phyloP scores from a whole-genome alignment of 495 filamentous ascomycete species.

The Articulospora tetracladia region DNA sequence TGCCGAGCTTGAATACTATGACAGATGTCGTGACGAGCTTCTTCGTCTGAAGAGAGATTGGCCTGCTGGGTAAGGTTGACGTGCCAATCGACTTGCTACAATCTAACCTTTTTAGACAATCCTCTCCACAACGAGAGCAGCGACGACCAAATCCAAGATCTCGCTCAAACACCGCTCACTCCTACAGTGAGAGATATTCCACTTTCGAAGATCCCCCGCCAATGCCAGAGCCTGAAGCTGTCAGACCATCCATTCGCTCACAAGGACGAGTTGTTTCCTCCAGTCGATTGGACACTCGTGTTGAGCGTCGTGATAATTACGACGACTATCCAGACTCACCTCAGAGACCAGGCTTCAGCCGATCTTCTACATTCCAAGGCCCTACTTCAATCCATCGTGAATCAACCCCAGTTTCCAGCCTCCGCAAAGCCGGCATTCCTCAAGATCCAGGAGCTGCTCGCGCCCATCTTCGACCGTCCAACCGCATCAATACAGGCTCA shows the following conservation, averaged over 20 bases:
- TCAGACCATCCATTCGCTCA: slow-evolving; percentile 63
- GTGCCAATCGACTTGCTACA: background rate
- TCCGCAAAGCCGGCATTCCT: slow-evolving; percentile 17
- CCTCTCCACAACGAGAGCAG: slow-evolving; percentile 19
- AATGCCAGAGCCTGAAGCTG: slow-evolving; percentile 33
- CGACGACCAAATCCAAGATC: slow-evolving; percentile 33
- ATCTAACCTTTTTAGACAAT: slow-evolving; percentile 18
- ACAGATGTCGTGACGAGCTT: slow-evolving; percentile 75
- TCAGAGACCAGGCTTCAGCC: slow-evolving; percentile 15
- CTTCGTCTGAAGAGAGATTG: slow-evolving; percentile 46
- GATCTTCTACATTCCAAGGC: slow-evolving; percentile 25
- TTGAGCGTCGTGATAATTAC: slow-evolving; percentile 5
- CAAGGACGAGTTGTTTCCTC: slow-evolving; percentile 19
- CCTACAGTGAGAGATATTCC: slow-evolving; percentile 37
- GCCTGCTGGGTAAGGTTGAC: slow-evolving; percentile 29
- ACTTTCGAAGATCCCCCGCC: slow-evolving; percentile 35
- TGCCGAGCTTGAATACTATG: slow-evolving; percentile 86
- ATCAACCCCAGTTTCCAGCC: slow-evolving; percentile 10
- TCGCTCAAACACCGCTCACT: slow-evolving; percentile 44
- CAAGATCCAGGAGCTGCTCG: slow-evolving; percentile 13
- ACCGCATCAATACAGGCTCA: slow-evolving; percentile 20
- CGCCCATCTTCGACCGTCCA: slow-evolving; percentile 23
- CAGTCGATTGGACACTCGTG: slow-evolving; percentile 8
- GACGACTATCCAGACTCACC: slow-evolving; percentile 22
- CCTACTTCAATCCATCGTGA: slow-evolving; percentile 26